Evolutionary conservation across 768 basidiomycete genomes (phyloP), one percentile per base, ranked within the genome.

Genomic region (Tricholoma hemisulphureum): DNA sequence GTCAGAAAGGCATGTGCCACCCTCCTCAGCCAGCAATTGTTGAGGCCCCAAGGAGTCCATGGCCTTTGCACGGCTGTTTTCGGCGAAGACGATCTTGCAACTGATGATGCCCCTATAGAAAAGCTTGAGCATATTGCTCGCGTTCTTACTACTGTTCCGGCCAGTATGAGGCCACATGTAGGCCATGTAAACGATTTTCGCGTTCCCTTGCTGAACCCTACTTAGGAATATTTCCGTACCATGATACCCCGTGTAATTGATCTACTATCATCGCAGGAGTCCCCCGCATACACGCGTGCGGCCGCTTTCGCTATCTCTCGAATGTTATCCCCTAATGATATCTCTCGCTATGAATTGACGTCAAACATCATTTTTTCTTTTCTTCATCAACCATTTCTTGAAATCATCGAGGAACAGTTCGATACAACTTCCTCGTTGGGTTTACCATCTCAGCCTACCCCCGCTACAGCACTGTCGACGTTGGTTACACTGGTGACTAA

Each of bases 91-190:
- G 83, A 84, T 18, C 67, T 70, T 0, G 62, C 65, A 1, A 75
- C 70, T 7, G 83, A 83, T 4, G 83, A 85, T 53, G 76, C 81
- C 2, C 78, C 80, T 2, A 64, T 91, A 4, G 83, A 88, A 58
- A 91, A 89, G 66, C 76, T 94, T 26, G 88, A 93, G 58, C 86
- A 87, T 55, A 76, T 93, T 29, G 80, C 89, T 18, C 77, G 75
- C 6, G 78, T 91, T 18, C 67, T 97, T 50, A 77, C 75, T 41
- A 73, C 84, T n/a, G 76, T 87, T 11, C 93, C 93, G 0, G 70
- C 80, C 0, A 76, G 73, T 11, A 80, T 83, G 70, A 70, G 75
- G 7, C 68, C 80, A 13, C 75, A 85, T 73, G 91, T 90, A 63
- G 51, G 81, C 65, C 49, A 45, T 26, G 8, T 35, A 9, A 34